These are phyloP conservation scores for Tylopilus orsonianus DNA, from an alignment of 1,284 basidiomycete species.

Conservation along the genomic window DNA sequence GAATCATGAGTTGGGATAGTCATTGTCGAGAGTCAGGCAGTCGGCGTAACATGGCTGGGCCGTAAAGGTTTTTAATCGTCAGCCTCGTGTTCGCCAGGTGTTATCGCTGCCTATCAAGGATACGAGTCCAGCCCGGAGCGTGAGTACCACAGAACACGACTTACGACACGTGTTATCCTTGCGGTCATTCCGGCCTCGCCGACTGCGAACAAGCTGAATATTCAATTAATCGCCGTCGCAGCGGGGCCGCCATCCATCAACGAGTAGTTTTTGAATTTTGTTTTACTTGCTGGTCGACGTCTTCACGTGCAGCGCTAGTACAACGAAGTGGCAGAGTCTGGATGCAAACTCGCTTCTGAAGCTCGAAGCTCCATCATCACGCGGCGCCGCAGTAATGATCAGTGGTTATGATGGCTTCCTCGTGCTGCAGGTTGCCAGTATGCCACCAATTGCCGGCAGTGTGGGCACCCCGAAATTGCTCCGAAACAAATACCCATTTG, in stretches of 20 bases:
- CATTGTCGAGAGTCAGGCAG: constrained; percentile 27
- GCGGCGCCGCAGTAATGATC: neutral
- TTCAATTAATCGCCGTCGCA: neutral
- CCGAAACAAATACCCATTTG: neutral
- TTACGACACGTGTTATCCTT: constrained; percentile 26
- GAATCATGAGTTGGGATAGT: constrained; percentile 14
- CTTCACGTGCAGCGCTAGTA: neutral
- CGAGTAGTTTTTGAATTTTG: neutral
- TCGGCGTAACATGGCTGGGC: constrained; percentile 8
- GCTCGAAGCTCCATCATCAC: neutral
- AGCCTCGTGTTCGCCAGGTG: constrained; percentile 35
- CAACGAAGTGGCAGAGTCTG: neutral
- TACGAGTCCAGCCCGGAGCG: constrained; percentile 3
- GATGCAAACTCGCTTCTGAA: neutral
- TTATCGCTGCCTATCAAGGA: constrained; percentile 33
- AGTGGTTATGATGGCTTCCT: constrained; percentile 4
- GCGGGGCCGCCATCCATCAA: neutral
- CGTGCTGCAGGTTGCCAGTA: neutral
- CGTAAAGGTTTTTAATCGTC: constrained; percentile 31
- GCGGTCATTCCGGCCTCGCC: no score
- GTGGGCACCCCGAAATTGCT: neutral
- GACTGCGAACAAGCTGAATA: neutral
- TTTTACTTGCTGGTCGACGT: neutral
- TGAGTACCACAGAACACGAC: constrained; percentile 15
- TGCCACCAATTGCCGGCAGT: neutral